Conservation (phyloP, 352 stramenopile genomes). For the Globisporangium megalacanthum region DNA sequence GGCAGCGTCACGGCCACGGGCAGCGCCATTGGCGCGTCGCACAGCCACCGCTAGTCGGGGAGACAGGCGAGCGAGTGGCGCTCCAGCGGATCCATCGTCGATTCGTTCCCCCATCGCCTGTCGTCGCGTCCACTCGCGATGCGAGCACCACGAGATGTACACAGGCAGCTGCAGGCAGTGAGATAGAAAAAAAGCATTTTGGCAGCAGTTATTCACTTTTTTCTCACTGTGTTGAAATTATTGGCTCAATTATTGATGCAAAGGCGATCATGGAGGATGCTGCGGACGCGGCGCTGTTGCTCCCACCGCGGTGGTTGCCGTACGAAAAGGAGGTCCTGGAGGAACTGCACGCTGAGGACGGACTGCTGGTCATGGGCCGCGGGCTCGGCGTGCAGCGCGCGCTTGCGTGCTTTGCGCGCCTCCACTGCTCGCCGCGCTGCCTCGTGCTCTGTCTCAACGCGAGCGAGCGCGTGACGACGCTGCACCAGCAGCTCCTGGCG, state of each 20-base stretch:
- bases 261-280: background rate
- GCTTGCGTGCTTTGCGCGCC: conserved; percentile 88
- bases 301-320: conserved; percentile 54
- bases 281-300: conserved; percentile 4
- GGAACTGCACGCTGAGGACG: conserved; percentile 79
- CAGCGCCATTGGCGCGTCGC: conserved; percentile 6
- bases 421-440: conserved; percentile 78
- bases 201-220: too few species aligned
- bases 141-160: too few species aligned
- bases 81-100: too few species aligned
- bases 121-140: too few species aligned
- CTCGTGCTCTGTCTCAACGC: conserved; percentile 93
- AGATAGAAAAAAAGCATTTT: too few species aligned
- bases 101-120: too few species aligned
- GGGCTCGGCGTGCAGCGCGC: conserved; percentile 87
- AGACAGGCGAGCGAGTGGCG: background rate
- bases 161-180: too few species aligned
- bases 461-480: conserved; percentile 76
- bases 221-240: too few species aligned
- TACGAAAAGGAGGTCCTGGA: conserved; percentile 69
- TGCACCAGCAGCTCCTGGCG: conserved; percentile 76
- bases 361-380: conserved; percentile 89
- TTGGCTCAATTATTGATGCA: too few species aligned
- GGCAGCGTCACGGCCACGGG: conserved; percentile 9
- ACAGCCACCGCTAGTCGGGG: background rate